Conservation (phyloP, 2,329 filamentous ascomycete species). For the Ceratocystis smalleyi region DNA sequence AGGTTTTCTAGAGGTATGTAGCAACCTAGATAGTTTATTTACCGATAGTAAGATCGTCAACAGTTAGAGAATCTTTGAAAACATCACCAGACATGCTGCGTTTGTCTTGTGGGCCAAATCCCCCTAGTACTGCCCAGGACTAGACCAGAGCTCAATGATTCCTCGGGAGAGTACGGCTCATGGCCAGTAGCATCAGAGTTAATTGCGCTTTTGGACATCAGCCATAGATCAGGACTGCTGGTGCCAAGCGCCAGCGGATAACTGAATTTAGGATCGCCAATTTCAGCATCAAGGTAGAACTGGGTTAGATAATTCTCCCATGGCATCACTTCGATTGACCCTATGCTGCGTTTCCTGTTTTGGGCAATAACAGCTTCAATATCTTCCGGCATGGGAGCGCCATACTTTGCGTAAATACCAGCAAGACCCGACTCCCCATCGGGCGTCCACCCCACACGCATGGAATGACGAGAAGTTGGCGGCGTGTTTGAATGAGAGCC, state of each 20-base stretch:
- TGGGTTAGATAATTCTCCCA: slow-evolving; percentile 23
- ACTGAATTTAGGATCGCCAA: slow-evolving; percentile 31
- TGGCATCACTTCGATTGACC: slow-evolving; percentile 22
- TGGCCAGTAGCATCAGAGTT: slow-evolving; percentile 26
- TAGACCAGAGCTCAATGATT: slow-evolving; percentile 27
- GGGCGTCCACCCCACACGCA: too few species aligned
- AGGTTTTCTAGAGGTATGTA: slow-evolving; percentile 28
- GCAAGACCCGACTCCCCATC: slow-evolving; percentile 21
- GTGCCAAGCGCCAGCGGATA: slow-evolving; percentile 31
- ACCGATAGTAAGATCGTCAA: slow-evolving; percentile 28
- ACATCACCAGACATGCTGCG: slow-evolving; percentile 29
- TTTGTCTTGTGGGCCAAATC: slow-evolving; percentile 31
- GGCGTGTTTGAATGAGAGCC: too few species aligned
- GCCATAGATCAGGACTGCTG: slow-evolving; percentile 34
- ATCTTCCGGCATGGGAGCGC: slow-evolving; percentile 23
- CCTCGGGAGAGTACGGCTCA: slow-evolving; percentile 26
- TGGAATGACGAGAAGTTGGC: too few species aligned
- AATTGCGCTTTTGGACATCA: slow-evolving; percentile 31
- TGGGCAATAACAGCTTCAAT: slow-evolving; percentile 20
- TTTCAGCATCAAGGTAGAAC: slow-evolving; percentile 28
- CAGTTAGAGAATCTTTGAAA: slow-evolving; percentile 29
- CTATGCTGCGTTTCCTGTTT: slow-evolving; percentile 21
- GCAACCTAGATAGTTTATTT: slow-evolving; percentile 31
- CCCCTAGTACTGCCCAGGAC: slow-evolving; percentile 27
- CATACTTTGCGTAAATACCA: slow-evolving; percentile 27